A percentile compares a stretch with the other conserved stretches of the same genome.
Evolutionary conservation across 352 stramenopile species (phyloP).

Genomic region (Phytophthora pluvialis): DNA sequence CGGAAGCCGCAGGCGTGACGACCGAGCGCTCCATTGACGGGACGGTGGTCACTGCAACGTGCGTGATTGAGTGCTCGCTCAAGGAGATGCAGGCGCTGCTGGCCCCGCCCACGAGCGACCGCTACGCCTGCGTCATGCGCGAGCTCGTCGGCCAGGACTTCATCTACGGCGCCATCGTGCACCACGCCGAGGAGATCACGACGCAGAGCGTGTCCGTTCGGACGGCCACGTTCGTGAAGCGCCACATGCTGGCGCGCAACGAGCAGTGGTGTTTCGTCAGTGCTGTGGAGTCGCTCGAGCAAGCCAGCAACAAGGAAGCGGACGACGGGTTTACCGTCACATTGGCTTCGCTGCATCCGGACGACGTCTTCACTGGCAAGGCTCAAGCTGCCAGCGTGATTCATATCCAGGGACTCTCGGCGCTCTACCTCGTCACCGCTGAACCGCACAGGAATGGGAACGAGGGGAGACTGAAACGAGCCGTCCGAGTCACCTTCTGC

Average conservation of each 20-base stretch:
- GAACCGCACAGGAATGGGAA: conserved; percentile 25
- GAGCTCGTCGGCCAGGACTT: conserved; percentile 52
- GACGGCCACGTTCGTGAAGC: conserved; percentile 55
- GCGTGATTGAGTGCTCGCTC: conserved; percentile 46
- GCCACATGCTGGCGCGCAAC: conserved; percentile 50
- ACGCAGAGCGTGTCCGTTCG: conserved; percentile 43
- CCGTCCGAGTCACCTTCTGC: conserved; percentile 48
- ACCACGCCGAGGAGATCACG: conserved; percentile 35
- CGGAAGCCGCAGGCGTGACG: conserved; percentile 31
- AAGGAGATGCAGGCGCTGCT: conserved; percentile 49
- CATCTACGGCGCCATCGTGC: conserved; percentile 57
- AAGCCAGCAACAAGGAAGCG: neutral
- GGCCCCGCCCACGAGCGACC: conserved; percentile 36
- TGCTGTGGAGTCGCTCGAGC: conserved; percentile 29
- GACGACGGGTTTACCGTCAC: conserved; percentile 45
- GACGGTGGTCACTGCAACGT: conserved; percentile 39
- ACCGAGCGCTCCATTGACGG: conserved; percentile 33
- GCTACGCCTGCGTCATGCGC: conserved; percentile 48
- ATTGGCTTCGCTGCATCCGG: conserved; percentile 45
- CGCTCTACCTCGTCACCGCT: conserved; percentile 43
- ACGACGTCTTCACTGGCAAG: conserved; percentile 55
- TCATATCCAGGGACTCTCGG: conserved; percentile 37
- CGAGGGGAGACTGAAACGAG: conserved; percentile 19
- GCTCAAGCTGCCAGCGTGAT: conserved; percentile 42
- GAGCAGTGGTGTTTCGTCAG: conserved; percentile 61